Evolutionary conservation across 2,329 filamentous ascomycete species (phyloP), one percentile per base, ranked within the genome.

Genomic region (Phialophora chinensis): DNA sequence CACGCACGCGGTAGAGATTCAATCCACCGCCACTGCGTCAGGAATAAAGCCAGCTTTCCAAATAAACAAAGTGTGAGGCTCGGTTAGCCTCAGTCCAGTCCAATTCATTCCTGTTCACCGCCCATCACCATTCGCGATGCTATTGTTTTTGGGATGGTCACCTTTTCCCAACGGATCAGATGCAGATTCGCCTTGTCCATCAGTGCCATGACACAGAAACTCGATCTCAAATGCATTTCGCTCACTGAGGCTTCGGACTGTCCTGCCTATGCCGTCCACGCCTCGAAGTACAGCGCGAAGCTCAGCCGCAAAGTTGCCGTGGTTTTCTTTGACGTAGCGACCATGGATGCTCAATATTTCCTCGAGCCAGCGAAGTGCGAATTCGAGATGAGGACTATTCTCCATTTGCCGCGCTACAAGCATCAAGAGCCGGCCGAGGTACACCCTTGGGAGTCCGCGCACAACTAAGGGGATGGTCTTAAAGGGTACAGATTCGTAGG

Each of bases 281-380:
- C 92, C 93, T 68, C 93, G 88, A 67, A 92, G 89, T 7, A 97
- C 89, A 35, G 92, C 86, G 42, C 95, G 86, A 70, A 98, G 81
- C 78, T 98, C 95, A 2, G 94, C 86, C 44, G 94, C 92, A 38
- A 95, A 88, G 72, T 90, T 89, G 60, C 87, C 90, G 25, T 90
- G 85, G 76, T 94, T 90, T 42, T 93, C 90, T 66, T 92, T 91
- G 73, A 99, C 85, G 84, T 90, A 94, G 25, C 90, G 85, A 38
- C 95, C 95, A 77, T 98, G 94, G 73, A 88, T 88, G 73, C 91
- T 90, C 66, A 98, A 83, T 10, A 89, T 72, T 1, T 91, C 88
- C 77, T 95, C 91, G 74, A 97, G 91, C 95, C 95, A 99, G 8
- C 94, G 81, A 53, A 99, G 82, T 74, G 95, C 96, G 79, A 98